Conservation (phyloP, 192 early-diverging fungal genomes). For the Backusella tuberculispora region DNA sequence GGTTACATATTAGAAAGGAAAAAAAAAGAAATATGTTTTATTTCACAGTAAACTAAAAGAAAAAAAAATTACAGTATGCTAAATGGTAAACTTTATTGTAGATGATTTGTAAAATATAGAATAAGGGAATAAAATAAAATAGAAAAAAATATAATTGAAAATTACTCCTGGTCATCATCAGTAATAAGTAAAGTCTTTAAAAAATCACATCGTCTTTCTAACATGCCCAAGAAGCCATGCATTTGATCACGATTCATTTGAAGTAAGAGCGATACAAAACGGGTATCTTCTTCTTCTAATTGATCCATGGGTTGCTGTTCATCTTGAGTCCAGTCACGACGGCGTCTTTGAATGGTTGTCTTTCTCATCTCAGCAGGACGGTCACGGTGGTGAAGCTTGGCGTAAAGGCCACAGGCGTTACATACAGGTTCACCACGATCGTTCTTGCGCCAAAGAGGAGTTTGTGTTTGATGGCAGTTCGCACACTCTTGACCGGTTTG, state of each 20-base stretch:
- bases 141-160: background rate
- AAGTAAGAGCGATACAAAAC: constrained; percentile 36
- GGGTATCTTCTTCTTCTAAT: constrained; percentile 35
- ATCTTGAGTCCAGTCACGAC: constrained; percentile 43
- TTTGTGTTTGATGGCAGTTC: constrained; percentile 78
- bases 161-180: background rate
- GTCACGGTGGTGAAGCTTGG: constrained; percentile 58
- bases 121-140: background rate
- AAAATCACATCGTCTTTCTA: constrained; percentile 58
- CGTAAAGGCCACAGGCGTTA: constrained; percentile 77
- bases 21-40: too few species aligned
- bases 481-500: constrained; percentile 52
- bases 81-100: too few species aligned
- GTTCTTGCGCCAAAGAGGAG: constrained; percentile 83
- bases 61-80: too few species aligned
- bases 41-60: too few species aligned
- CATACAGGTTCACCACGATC: constrained; percentile 75
- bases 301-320: background rate
- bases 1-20: background rate
- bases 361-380: constrained; percentile 59
- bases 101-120: background rate
- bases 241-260: constrained; percentile 57
- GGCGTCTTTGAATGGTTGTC: constrained; percentile 54
- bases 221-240: constrained; percentile 53
- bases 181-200: constrained; percentile 23